phyloP scores from a whole-genome alignment of 352 stramenopile genomes.

The Phytophthora cajani region DNA sequence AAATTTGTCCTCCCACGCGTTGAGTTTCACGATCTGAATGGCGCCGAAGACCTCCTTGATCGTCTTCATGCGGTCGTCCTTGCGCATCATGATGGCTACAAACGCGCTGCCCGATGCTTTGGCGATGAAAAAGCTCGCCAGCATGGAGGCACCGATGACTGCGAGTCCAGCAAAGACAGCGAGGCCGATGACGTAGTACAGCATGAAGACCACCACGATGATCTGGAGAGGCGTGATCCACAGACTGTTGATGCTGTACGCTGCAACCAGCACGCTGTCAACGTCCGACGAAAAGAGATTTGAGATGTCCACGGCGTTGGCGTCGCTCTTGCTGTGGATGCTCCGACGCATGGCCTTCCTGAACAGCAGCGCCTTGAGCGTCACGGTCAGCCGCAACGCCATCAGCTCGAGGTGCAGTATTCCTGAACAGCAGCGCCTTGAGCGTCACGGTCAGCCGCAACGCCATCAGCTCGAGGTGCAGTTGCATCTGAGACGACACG shows the following conservation, averaged over 20 bases:
- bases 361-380: conserved; percentile 54
- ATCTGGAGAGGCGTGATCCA: conserved; percentile 61
- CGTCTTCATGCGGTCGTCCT: conserved; percentile 68
- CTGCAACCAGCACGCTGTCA: conserved; percentile 50
- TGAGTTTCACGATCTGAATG: conserved; percentile 97
- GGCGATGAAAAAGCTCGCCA: conserved; percentile 63
- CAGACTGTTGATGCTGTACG: conserved; percentile 49
- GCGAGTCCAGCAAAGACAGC: conserved; percentile 51
- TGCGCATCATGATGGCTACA: conserved; percentile 19
- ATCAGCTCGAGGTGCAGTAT: conserved; percentile 44
- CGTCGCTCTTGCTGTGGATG: conserved; percentile 24
- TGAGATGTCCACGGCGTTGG: conserved; percentile 71
- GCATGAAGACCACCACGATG: conserved; percentile 40
- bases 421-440: conserved; percentile 51
- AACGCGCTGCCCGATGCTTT: conserved; percentile 59
- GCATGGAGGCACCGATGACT: conserved; percentile 40
- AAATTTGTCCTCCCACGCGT: conserved; percentile 91
- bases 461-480: conserved; percentile 36
- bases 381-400: conserved; percentile 38
- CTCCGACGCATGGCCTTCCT: conserved; percentile 45
- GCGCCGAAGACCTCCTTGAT: conserved; percentile 92
- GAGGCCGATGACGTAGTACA: conserved; percentile 45
- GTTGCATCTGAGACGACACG: conserved; percentile 32
- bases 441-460: conserved; percentile 44
- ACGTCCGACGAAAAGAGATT: conserved; percentile 95